These are phyloP conservation scores for Chernovozyma sophiae-reginae DNA, from an alignment of 1,139 yeast genomes.

Conservation along the genomic window DNA sequence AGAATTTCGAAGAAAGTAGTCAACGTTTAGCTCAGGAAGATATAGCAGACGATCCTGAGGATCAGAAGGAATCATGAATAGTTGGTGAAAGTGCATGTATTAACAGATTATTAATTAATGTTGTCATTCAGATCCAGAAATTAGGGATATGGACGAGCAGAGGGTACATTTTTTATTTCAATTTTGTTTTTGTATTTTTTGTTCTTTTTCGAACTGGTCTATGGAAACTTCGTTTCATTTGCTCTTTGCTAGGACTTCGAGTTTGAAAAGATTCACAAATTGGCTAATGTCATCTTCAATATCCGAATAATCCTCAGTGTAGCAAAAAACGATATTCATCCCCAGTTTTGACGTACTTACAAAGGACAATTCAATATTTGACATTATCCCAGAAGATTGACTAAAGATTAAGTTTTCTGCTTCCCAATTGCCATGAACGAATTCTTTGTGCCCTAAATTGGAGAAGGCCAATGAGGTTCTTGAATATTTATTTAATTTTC, in stretches of 20 bases:
- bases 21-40: background rate
- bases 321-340: constrained; percentile 19
- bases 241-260: too few relatives aligned
- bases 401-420: constrained; percentile 22
- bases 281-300: constrained; percentile 1
- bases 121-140: too few relatives aligned
- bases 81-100: background rate
- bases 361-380: constrained; percentile 18
- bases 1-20: background rate
- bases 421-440: constrained; percentile 13
- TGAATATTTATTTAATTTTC: constrained; percentile 10
- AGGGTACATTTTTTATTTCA: too few relatives aligned
- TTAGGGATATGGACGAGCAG: too few relatives aligned
- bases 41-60: background rate
- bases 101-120: background rate
- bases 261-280: constrained; percentile 4
- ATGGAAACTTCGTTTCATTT: too few relatives aligned
- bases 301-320: constrained; percentile 13
- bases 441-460: constrained; percentile 20
- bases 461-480: constrained; percentile 22
- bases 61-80: background rate
- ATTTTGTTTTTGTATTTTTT: too few relatives aligned
- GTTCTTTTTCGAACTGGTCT: too few relatives aligned
- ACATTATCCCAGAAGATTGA: constrained; percentile 21
- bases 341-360: constrained; percentile 18